Evolutionary conservation across 768 basidiomycete genomes (phyloP), one percentile per base, ranked within the genome.

Genomic region (Boletus eberwhitei): DNA sequence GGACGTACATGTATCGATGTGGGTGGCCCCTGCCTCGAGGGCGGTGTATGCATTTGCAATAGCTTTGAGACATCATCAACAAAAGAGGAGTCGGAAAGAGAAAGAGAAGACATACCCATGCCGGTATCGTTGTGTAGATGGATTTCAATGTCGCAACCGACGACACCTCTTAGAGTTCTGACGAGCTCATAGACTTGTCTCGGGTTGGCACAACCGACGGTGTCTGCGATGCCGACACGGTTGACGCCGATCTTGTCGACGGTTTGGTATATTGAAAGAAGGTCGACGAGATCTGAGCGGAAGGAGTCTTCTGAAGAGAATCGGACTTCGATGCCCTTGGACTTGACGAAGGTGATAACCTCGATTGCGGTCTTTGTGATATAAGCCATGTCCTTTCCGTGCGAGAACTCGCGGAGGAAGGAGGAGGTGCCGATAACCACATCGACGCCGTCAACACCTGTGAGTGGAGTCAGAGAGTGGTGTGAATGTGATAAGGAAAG

Each of bases 241-340:
- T 98, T 93, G 42, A 99, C 95, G 51, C 96, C 96, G 66, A 99
- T 93, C 80, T 98, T 98, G 78, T 99, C 97, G 46, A 99, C 97
- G 45, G 96, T 95, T 73, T 96, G 93, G 80, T 99, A 98, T 77
- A 99, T 98, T 21, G 93, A 95, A 40, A 99, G 81, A 42, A 99
- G 83, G 76, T 99, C 97, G 74, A 98, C 97, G 55, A 99, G 87
- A 76, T 99, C 96, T 63, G 95, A 98, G 62, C 97, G 92, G 92
- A 99, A 99, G 19, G 94, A 97, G 72, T 99, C 97, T 73, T 99
- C 97, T 29, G 96, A 95, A 5, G 97, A 98, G 83, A 99, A 99
- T 55, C 97, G 93, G 70, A 99, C 93, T 77, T 99, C 97, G 67
- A 99, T 96, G 57, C 88, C 88, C 88, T 98, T 99, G 78, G 90